Percentiles rank a stretch among this genome's conserved stretches.
Evolutionary conservation across 2,329 filamentous ascomycete genomes (phyloP).

Genomic region (Arthrobotrys megalospora): DNA sequence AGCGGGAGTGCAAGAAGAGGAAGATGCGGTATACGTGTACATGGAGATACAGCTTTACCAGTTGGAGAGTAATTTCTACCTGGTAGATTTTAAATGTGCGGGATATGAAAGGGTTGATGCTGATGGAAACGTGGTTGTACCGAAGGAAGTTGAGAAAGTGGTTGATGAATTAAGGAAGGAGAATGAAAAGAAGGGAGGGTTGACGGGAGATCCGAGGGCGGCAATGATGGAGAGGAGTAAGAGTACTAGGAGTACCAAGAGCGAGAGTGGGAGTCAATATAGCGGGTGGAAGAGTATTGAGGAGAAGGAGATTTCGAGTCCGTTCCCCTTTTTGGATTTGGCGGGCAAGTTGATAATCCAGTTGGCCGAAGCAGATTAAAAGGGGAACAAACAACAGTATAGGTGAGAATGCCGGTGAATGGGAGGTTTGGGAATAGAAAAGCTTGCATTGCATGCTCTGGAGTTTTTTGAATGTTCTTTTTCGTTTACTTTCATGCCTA

Average conservation of each 20-base stretch:
- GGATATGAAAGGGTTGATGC: slow-evolving; percentile 89
- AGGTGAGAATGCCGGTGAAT: too few species aligned
- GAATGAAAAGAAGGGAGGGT: slow-evolving; percentile 37
- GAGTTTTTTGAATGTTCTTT: slow-evolving; percentile 10
- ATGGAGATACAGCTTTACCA: slow-evolving; percentile 97
- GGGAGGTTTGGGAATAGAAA: slow-evolving; percentile 27
- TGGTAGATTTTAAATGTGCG: slow-evolving; percentile 98
- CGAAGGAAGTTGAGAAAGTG: slow-evolving; percentile 52
- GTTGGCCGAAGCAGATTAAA: slow-evolving; percentile 84
- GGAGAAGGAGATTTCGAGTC: slow-evolving; percentile 94
- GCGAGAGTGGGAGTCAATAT: slow-evolving; percentile 71
- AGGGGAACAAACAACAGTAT: too few species aligned
- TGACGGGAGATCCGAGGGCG: slow-evolving; percentile 33
- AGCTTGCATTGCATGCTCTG: slow-evolving; percentile 29
- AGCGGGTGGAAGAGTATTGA: slow-evolving; percentile 73
- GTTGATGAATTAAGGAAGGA: slow-evolving; percentile 48
- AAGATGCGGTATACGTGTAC: slow-evolving; percentile 85
- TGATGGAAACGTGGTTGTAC: slow-evolving; percentile 61
- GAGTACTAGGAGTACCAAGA: slow-evolving; percentile 68
- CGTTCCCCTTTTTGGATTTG: slow-evolving; percentile 95
- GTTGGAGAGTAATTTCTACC: slow-evolving; percentile 91
- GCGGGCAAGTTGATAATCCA: slow-evolving; percentile 93
- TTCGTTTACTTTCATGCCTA: slow-evolving; percentile 1
- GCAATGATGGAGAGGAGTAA: slow-evolving; percentile 61
- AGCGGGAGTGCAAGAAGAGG: slow-evolving; percentile 72